These are phyloP conservation scores for Suhomyces chickasaworum DNA, from an alignment of 1,139 yeast genomes.

Conservation along the genomic window DNA sequence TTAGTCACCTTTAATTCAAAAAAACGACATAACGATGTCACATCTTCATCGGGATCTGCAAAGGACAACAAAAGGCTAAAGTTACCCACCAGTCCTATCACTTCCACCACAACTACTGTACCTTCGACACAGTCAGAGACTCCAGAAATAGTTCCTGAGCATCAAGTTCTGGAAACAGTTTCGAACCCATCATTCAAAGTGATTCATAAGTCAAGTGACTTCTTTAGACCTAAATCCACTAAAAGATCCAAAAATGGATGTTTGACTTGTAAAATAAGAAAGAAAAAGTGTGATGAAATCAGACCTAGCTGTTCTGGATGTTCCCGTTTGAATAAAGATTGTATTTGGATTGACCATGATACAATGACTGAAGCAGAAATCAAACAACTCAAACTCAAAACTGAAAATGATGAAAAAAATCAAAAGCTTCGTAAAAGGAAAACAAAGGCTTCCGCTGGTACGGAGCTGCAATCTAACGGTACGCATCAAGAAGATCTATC, in stretches of 20 bases:
- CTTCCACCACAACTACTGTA: neutral
- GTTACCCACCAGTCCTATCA: neutral
- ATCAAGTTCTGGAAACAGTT: neutral
- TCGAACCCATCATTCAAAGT: conserved; percentile 9
- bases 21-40: conserved; percentile 1
- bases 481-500: neutral
- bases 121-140: neutral
- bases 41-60: neutral
- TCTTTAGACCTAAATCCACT: conserved; percentile 9
- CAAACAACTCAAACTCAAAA: conserved; percentile 26
- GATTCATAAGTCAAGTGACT: conserved; percentile 11
- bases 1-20: conserved; percentile 16
- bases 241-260: conserved; percentile 60
- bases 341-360: conserved; percentile 35
- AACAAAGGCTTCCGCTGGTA: conserved; percentile 13
- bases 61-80: neutral
- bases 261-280: conserved; percentile 67
- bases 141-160: neutral
- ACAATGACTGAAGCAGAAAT: conserved; percentile 33
- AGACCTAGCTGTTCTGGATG: conserved; percentile 60
- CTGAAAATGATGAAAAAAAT: conserved; percentile 33
- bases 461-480: neutral
- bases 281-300: conserved; percentile 71
- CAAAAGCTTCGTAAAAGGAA: conserved; percentile 40
- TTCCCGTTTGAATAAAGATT: conserved; percentile 19